A percentile compares a stretch with the other conserved stretches of the same genome.
These are phyloP conservation scores for Penicillium atrosanguineum DNA, from an alignment of 495 filamentous ascomycete genomes.

Conservation along the genomic window DNA sequence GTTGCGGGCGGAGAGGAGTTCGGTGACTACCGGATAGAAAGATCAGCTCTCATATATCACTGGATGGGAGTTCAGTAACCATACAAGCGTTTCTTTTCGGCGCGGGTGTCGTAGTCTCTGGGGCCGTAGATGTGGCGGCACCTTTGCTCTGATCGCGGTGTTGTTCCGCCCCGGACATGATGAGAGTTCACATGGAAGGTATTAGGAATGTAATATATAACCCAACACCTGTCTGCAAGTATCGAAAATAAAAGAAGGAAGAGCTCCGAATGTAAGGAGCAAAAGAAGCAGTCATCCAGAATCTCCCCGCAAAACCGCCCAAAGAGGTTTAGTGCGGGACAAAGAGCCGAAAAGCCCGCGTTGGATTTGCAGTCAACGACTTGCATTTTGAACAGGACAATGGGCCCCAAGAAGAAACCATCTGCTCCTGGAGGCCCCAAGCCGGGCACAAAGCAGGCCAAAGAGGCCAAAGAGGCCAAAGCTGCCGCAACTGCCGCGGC, in stretches of 20 bases:
- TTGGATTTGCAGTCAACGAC: background rate
- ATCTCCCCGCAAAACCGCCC: conserved; percentile 28
- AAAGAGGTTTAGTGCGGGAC: conserved; percentile 39
- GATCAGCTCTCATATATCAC: background rate
- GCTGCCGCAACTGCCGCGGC: conserved; percentile 28
- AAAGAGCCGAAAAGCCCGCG: conserved; percentile 13
- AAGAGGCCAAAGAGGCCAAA: conserved; percentile 35
- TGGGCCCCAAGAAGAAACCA: conserved; percentile 46
- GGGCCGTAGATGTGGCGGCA: background rate
- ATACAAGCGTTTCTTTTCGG: conserved; percentile 48
- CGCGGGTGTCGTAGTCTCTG: conserved; percentile 9
- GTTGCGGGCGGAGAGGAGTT: conserved; percentile 63
- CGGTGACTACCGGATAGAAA: conserved; percentile 49
- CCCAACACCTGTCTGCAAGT: background rate
- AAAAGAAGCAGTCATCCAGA: conserved; percentile 3
- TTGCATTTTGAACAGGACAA: conserved; percentile 14
- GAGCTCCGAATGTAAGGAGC: background rate
- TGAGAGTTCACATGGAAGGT: background rate
- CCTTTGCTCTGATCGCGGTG: background rate
- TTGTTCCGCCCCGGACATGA: conserved; percentile 12
- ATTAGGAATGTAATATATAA: background rate
- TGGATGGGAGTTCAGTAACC: background rate
- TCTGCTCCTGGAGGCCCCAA: conserved; percentile 43
- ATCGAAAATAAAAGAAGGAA: background rate
- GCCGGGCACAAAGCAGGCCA: conserved; percentile 46